Conservation (phyloP, 495 filamentous ascomycete genomes). For the Talaromyces thailandensis region DNA sequence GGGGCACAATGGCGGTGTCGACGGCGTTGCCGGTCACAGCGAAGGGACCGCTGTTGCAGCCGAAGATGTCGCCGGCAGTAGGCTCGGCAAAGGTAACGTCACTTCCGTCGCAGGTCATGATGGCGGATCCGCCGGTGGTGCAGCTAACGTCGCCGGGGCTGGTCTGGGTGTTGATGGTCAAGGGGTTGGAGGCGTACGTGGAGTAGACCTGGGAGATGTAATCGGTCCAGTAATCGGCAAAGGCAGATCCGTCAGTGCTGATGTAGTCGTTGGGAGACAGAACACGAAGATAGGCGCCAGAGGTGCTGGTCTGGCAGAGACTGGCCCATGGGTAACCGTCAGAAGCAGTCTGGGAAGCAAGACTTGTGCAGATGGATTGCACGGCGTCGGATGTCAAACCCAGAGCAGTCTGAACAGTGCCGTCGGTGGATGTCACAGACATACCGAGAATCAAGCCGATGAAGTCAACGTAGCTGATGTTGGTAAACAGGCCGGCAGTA, state of each 20-base stretch:
- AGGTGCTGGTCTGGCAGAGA: slow-evolving; percentile 21
- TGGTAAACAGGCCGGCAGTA: slow-evolving; percentile 27
- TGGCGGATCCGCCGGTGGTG: slow-evolving; percentile 32
- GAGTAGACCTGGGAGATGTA: slow-evolving; percentile 58
- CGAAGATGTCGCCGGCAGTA: slow-evolving; percentile 55
- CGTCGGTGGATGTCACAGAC: slow-evolving; percentile 23
- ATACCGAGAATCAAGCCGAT: slow-evolving; percentile 34
- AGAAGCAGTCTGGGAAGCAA: slow-evolving; percentile 18
- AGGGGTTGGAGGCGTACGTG: slow-evolving; percentile 39
- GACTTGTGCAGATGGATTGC: slow-evolving; percentile 24
- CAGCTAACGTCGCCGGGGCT: slow-evolving; percentile 40
- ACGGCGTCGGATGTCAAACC: slow-evolving; percentile 24
- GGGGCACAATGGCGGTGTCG: slow-evolving; percentile 47
- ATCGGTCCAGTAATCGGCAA: slow-evolving; percentile 44
- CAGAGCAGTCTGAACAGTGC: slow-evolving; percentile 19
- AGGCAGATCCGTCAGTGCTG: not conserved
- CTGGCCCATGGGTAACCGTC: slow-evolving; percentile 33
- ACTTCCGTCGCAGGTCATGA: slow-evolving; percentile 38
- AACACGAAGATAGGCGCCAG: slow-evolving; percentile 9
- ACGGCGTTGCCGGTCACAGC: slow-evolving; percentile 30
- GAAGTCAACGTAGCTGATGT: slow-evolving; percentile 41
- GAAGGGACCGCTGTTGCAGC: slow-evolving; percentile 61
- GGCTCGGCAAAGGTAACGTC: slow-evolving; percentile 49
- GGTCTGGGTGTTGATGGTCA: slow-evolving; percentile 58
- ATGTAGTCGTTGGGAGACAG: slow-evolving; percentile 4